Conservation (phyloP, 768 basidiomycete species). For the Neoboletus magnificus region DNA sequence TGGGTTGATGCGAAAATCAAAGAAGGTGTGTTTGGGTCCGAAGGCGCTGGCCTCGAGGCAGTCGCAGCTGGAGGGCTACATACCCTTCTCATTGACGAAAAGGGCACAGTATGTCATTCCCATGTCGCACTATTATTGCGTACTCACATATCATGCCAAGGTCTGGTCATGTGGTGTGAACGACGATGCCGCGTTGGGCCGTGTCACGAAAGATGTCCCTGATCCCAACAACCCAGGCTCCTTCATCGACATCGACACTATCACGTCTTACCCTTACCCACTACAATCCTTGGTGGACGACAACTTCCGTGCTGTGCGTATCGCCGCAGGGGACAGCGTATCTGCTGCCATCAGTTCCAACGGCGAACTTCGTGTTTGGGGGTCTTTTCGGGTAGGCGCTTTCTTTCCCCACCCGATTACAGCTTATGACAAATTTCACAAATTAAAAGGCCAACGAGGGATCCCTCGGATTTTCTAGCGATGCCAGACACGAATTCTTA, state of each 20-base stretch:
- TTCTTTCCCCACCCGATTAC: not conserved
- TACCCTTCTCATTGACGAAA: constrained; percentile 83
- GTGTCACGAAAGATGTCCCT: constrained; percentile 61
- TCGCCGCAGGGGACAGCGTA: constrained; percentile 85
- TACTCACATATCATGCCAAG: constrained; percentile 36
- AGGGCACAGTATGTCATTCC: constrained; percentile 69
- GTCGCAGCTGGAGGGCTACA: constrained; percentile 87
- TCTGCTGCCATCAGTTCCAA: constrained; percentile 77
- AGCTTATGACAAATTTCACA: constrained; percentile 3
- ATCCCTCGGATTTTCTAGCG: constrained; percentile 77
- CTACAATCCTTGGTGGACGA: constrained; percentile 69
- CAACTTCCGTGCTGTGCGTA: constrained; percentile 77
- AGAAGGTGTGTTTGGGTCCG: constrained; percentile 65
- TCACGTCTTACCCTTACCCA: constrained; percentile 60
- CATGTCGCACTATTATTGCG: not conserved
- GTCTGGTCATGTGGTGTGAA: constrained; percentile 86
- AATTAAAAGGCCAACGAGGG: constrained; percentile 65
- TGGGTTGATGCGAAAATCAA: constrained; percentile 78
- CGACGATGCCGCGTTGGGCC: constrained; percentile 85
- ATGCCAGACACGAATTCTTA: constrained; percentile 60
- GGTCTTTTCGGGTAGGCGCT: constrained; percentile 75
- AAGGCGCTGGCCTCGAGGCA: constrained; percentile 76
- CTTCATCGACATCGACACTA: constrained; percentile 51
- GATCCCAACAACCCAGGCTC: constrained; percentile 56
- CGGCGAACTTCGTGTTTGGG: constrained; percentile 87